A percentile compares a stretch with the other conserved stretches of the same genome.
Evolutionary conservation across 2,329 filamentous ascomycete species (phyloP).

Genomic region (Pezicula neosporulosa): DNA sequence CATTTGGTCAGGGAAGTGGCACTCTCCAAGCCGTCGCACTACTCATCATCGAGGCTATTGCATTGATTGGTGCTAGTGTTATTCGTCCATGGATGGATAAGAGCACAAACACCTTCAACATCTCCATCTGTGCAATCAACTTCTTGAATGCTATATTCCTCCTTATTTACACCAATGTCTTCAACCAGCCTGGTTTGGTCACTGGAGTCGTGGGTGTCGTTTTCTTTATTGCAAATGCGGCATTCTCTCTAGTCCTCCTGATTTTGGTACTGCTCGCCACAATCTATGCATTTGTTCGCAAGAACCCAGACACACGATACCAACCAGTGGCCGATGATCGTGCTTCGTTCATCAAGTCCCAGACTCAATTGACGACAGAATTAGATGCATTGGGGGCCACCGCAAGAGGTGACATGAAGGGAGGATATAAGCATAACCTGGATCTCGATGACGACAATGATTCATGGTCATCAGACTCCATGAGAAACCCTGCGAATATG

Average conservation of each 20-base stretch:
- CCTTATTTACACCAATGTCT: slow-evolving; percentile 82
- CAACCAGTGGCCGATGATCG: slow-evolving; percentile 96
- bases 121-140: slow-evolving; percentile 84
- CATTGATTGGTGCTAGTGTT: slow-evolving; percentile 74
- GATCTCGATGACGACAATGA: slow-evolving; percentile 72
- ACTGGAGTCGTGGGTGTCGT: slow-evolving; percentile 86
- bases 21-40: slow-evolving; percentile 78
- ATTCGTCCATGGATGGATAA: slow-evolving; percentile 98
- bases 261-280: slow-evolving; percentile 78
- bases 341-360: slow-evolving; percentile 96
- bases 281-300: slow-evolving; percentile 77
- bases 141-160: slow-evolving; percentile 89
- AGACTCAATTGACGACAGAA: slow-evolving; percentile 83
- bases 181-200: slow-evolving; percentile 78
- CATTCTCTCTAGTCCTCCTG: slow-evolving; percentile 77
- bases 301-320: slow-evolving; percentile 93
- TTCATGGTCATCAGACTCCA: slow-evolving; percentile 59
- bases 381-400: slow-evolving; percentile 87
- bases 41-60: slow-evolving; percentile 75
- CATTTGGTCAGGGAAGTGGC: slow-evolving; percentile 68
- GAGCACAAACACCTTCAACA: slow-evolving; percentile 96
- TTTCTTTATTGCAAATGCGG: slow-evolving; percentile 84
- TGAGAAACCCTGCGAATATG: slow-evolving; percentile 38
- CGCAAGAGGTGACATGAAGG: slow-evolving; percentile 74
- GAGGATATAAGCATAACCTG: slow-evolving; percentile 51